Evolutionary conservation across 164 flowering plant genomes (phyloP).

Genomic region (Umbilicus rupestris): DNA sequence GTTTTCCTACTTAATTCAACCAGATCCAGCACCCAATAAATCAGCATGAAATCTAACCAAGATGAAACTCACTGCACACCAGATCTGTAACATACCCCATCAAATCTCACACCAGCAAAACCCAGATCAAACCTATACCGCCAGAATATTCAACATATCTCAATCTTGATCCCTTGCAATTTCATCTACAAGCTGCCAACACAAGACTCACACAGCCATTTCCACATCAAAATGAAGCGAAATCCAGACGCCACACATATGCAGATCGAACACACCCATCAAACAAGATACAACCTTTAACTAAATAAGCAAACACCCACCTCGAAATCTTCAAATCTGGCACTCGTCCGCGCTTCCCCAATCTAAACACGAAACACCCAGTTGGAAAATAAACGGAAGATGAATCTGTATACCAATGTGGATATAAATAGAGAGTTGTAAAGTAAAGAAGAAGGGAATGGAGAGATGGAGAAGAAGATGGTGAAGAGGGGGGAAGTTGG

Average conservation of each 20-base stretch:
- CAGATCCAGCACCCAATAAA: background rate
- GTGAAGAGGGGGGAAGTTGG: background rate
- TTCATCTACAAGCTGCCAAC: too few relatives aligned
- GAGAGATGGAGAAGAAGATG: background rate
- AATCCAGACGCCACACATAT: too few relatives aligned
- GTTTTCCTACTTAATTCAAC: background rate
- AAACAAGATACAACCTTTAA: background rate
- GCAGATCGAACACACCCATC: too few relatives aligned
- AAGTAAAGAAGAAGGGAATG: background rate
- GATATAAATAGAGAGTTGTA: background rate
- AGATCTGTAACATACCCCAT: background rate
- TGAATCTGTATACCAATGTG: too few relatives aligned
- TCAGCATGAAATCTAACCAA: background rate
- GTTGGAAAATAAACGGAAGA: too few relatives aligned
- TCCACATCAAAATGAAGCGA: too few relatives aligned
- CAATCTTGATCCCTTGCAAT: too few relatives aligned
- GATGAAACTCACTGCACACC: background rate
- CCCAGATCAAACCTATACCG: background rate
- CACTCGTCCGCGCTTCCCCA: background rate
- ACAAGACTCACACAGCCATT: too few relatives aligned
- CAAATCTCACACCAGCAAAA: background rate
- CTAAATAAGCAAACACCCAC: background rate
- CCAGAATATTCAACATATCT: too few relatives aligned
- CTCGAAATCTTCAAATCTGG: background rate
- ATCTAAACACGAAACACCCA: too few relatives aligned